Base-by-base conservation (phyloP, 208 protist species). In the Borovskyia barvae region DNA sequence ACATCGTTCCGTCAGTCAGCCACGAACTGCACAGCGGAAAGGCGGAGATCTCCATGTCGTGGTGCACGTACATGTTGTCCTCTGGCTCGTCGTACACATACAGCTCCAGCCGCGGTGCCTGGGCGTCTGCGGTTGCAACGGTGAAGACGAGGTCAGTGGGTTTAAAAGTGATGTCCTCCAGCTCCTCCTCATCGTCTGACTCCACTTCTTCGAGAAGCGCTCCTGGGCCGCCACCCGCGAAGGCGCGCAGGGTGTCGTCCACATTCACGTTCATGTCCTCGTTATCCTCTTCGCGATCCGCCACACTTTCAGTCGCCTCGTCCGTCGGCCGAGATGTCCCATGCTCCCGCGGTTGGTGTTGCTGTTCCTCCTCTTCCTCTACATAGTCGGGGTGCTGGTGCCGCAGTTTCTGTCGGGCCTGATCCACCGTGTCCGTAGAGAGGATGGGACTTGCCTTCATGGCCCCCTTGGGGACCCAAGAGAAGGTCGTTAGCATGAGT, bases 61-160 rank as follows among this genome's bases (percentile, higher is more conserved):
- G 97, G 75, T 99, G 98, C 14, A 98, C 58, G 72, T 97, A 99
- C 20, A 98, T 62, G 66, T 95, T 98, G 67, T 97, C 85, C 55
- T 97, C 80, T 6, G 92, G 82, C 61, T 97, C 89, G 65, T 99
- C 97, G 79, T 98, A 99, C 2, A 98, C 85, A 67, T 97, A 92
- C 28, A 97, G 68, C 82, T 98, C 95, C 43, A 98, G 49, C 49
- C 97, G 57, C 40, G 92, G 74, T 40, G 74, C 66, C 84, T 92
- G 39, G 6, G 77, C 15, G 66, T 91, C 90, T 17, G 87, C 86
- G 33, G 62, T 55, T 14, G 80, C 78, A 11, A 82, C 72, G 22
- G 68, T 49, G 42, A 95, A 92, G 33, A 93, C 77, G 20, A 94
- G 72, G 58, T 95, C 91, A 30, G 97, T 92, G 37, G 97, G 94